Percentiles rank a stretch among this genome's conserved stretches.
Evolutionary conservation across 768 basidiomycete species (phyloP).

Genomic region (Sarcodon aspratus): DNA sequence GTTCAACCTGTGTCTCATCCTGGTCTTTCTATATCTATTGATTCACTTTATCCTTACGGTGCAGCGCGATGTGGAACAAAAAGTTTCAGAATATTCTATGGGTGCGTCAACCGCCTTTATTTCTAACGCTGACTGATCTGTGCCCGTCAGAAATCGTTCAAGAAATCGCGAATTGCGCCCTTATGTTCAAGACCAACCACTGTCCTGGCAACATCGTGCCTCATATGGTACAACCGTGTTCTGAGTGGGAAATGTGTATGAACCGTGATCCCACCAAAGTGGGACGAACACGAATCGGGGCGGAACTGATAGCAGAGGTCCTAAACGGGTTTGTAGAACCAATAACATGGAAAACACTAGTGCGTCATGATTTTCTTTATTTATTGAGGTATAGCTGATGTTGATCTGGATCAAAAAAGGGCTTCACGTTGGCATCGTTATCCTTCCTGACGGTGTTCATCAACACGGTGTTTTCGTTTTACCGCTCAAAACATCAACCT

Average conservation of each 20-base stretch:
- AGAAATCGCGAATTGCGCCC: slow-evolving; percentile 82
- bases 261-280: slow-evolving; percentile 84
- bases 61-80: slow-evolving; percentile 79
- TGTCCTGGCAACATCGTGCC: slow-evolving; percentile 72
- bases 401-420: slow-evolving; percentile 24
- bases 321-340: slow-evolving; percentile 95
- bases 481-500: slow-evolving; percentile 50
- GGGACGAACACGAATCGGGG: slow-evolving; percentile 81
- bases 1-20: slow-evolving; percentile 79
- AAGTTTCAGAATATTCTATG: slow-evolving; percentile 80
- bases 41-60: slow-evolving; percentile 85
- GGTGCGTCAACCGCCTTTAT: slow-evolving; percentile 35
- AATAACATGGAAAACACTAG: slow-evolving; percentile 96
- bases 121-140: slow-evolving; percentile 9
- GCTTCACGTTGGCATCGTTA: slow-evolving; percentile 65
- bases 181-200: slow-evolving; percentile 71
- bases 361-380: slow-evolving; percentile 24
- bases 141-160: slow-evolving; percentile 66
- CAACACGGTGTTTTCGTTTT: slow-evolving; percentile 69
- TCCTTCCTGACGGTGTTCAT: slow-evolving; percentile 72
- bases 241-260: slow-evolving; percentile 91
- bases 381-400: slow-evolving; percentile 4
- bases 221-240: slow-evolving; percentile 80
- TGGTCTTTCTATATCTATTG: slow-evolving; percentile 76
- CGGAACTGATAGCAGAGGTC: slow-evolving; percentile 92